phyloP scores from a whole-genome alignment of 2,329 filamentous ascomycete genomes.

The Aspergillus jensenii region DNA sequence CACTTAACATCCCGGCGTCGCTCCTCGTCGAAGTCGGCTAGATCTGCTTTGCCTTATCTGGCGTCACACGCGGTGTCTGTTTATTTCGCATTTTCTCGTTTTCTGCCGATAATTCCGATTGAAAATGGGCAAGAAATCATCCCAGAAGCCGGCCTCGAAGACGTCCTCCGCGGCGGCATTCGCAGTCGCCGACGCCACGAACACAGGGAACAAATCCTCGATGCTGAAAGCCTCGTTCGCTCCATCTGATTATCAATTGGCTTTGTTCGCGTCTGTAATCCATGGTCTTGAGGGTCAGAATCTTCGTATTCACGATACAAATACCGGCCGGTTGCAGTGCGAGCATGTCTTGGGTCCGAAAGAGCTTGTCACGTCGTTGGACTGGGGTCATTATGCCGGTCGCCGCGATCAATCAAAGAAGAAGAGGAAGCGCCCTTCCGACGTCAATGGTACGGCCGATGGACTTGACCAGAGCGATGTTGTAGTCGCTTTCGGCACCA shows the following conservation, averaged over 20 bases:
- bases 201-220: constrained; percentile 45
- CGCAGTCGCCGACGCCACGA: constrained; percentile 35
- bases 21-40: constrained; percentile 16
- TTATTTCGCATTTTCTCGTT: background rate
- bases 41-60: constrained; percentile 5
- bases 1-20: constrained; percentile 22
- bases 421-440: constrained; percentile 51
- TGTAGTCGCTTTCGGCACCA: constrained; percentile 52
- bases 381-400: constrained; percentile 50
- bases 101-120: constrained; percentile 8
- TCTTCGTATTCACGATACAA: constrained; percentile 53
- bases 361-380: constrained; percentile 49
- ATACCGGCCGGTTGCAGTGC: constrained; percentile 50
- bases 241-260: constrained; percentile 51
- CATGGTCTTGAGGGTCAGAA: constrained; percentile 54
- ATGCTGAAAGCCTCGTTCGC: constrained; percentile 52
- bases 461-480: constrained; percentile 40
- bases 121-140: constrained; percentile 49
- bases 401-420: constrained; percentile 44
- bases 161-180: constrained; percentile 44
- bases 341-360: constrained; percentile 50
- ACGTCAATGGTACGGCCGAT: constrained; percentile 38
- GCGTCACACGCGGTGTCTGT: constrained; percentile 3
- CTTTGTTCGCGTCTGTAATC: constrained; percentile 55
- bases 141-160: constrained; percentile 44